These are phyloP conservation scores for Nemania sp. DNA, from an alignment of 2,329 filamentous ascomycete species.

Conservation along the genomic window DNA sequence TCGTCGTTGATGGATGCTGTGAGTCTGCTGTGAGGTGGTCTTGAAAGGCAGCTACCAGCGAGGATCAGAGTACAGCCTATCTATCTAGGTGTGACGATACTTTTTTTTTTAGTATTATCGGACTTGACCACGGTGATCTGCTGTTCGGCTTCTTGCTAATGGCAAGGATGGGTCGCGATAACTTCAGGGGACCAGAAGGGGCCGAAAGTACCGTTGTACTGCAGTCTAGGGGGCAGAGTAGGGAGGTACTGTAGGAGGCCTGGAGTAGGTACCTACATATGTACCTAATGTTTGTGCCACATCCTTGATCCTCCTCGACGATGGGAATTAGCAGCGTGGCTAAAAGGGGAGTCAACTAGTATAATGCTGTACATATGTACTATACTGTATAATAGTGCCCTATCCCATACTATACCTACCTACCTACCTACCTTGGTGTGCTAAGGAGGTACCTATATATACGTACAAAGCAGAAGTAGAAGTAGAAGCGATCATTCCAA, in stretches of 20 bases:
- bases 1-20: slow-evolving; percentile 21
- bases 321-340: slow-evolving; percentile 19
- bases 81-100: not conserved
- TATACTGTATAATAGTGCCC: too few relatives aligned
- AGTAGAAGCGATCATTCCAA: slow-evolving; percentile 10
- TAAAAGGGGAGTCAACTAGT: slow-evolving; percentile 10
- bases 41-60: slow-evolving; percentile 21
- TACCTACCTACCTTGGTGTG: not conserved
- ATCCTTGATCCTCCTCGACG: slow-evolving; percentile 5
- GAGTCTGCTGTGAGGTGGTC: slow-evolving; percentile 10
- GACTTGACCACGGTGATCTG: slow-evolving; percentile 17
- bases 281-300: slow-evolving; percentile 5
- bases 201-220: slow-evolving; percentile 1
- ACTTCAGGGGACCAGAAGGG: slow-evolving; percentile 15
- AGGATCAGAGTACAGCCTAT: slow-evolving; percentile 14
- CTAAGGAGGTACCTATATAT: not conserved
- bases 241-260: not conserved
- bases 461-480: too few relatives aligned
- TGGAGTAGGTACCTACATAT: not conserved
- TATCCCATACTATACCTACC: not conserved
- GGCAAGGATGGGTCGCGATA: slow-evolving; percentile 24
- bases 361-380: not conserved
- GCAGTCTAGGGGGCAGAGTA: not conserved
- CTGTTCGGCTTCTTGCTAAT: slow-evolving; percentile 14
- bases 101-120: slow-evolving; percentile 21